phyloP scores from a whole-genome alignment of 2,329 filamentous ascomycete genomes.

The Microdochium bolleyi region DNA sequence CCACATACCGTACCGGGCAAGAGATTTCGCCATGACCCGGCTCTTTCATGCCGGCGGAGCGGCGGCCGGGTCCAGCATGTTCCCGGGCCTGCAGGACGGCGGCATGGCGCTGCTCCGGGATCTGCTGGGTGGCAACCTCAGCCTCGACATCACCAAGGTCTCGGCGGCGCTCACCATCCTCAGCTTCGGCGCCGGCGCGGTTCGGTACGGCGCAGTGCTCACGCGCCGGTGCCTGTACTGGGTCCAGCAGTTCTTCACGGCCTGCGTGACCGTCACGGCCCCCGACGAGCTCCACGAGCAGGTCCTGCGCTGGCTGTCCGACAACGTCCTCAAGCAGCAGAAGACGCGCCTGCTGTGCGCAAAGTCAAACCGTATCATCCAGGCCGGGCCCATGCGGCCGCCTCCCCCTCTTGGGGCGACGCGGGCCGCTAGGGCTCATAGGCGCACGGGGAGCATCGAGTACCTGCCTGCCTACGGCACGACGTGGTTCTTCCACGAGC shows the following conservation, averaged over 20 bases:
- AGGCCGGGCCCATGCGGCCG: conserved; percentile 10
- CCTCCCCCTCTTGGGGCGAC: conserved; percentile 16
- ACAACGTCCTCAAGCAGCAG: conserved; percentile 19
- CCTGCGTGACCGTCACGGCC: conserved; percentile 23
- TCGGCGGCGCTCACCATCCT: conserved; percentile 21
- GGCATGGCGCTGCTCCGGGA: conserved; percentile 15
- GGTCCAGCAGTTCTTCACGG: conserved; percentile 24
- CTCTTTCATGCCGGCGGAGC: not conserved
- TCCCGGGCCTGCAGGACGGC: not conserved
- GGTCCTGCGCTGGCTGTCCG: conserved; percentile 25
- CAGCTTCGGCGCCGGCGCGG: conserved; percentile 18
- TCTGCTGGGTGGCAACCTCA: conserved; percentile 22
- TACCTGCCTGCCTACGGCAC: conserved; percentile 27
- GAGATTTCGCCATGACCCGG: not conserved
- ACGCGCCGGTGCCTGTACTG: conserved; percentile 24
- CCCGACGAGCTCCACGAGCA: conserved; percentile 25
- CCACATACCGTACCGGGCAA: not conserved
- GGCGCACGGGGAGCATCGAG: conserved; percentile 22
- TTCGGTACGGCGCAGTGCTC: conserved; percentile 15
- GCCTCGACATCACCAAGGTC: conserved; percentile 21
- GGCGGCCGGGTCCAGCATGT: not conserved
- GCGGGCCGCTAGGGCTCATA: conserved; percentile 1
- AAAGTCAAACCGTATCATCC: conserved; percentile 19
- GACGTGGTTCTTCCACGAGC: conserved; percentile 25
- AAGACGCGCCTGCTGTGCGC: conserved; percentile 22